These are phyloP conservation scores for Arthrobotrys iridis DNA, from an alignment of 2,329 filamentous ascomycete species.

Conservation along the genomic window DNA sequence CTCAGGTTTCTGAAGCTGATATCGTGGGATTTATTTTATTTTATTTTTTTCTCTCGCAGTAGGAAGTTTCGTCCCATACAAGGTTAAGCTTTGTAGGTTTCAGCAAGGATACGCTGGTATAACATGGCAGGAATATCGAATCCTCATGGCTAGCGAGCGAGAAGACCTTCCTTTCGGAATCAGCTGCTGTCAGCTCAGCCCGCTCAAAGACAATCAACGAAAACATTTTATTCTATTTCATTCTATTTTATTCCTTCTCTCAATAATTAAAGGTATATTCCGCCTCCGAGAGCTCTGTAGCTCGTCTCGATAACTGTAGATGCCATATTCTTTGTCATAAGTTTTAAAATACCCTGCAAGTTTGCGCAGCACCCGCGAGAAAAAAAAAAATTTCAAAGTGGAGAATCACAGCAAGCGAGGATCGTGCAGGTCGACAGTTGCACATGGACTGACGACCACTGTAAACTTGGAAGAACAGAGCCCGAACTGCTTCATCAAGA, in stretches of 20 bases:
- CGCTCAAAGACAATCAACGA: constrained; percentile 2
- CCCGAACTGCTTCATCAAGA: background rate
- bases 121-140: background rate
- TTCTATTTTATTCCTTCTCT: too few species aligned
- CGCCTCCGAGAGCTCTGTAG: constrained; percentile 7
- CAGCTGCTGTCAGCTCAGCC: constrained; percentile 17
- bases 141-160: background rate
- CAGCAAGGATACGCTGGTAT: constrained; percentile 14
- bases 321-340: constrained; percentile 10
- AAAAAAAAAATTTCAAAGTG: background rate
- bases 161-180: constrained; percentile 35
- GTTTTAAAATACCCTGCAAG: constrained; percentile 16
- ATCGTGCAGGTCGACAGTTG: constrained; percentile 20
- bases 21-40: background rate
- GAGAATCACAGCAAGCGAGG: constrained; percentile 35
- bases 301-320: constrained; percentile 16
- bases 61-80: constrained; percentile 16
- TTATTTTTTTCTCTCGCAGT: background rate
- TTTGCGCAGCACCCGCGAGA: constrained; percentile 16
- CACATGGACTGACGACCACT: constrained; percentile 1
- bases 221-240: too few species aligned
- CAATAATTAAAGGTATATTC: background rate
- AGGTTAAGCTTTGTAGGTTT: constrained; percentile 16
- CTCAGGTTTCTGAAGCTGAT: constrained; percentile 19
- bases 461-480: constrained; percentile 2